Evolutionary conservation across 73 alveolate species (phyloP), one percentile per base, ranked within the genome.

Genomic region (Halteria grandinella): DNA sequence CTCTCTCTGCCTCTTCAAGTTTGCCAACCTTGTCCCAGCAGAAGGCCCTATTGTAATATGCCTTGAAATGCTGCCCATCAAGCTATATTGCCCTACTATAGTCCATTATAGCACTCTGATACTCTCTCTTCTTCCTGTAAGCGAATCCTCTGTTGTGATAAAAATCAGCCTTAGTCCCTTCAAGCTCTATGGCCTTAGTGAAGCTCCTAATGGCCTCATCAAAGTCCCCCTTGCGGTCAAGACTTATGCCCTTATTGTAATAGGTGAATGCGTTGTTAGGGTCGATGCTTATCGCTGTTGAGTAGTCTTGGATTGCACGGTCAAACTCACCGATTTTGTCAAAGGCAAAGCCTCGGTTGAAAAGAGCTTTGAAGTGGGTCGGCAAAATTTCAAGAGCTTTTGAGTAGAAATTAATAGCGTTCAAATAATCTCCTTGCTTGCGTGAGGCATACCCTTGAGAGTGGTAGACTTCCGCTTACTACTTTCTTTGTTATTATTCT

Each of bases 71-170:
- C 41, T 87, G 80, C 2, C 93, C 82, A 50, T 96, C 98, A 51
- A 96, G 45, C 45, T 90, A 77, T 25, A 96, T 86, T 24, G 97
- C 98, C 32, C 83, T 79, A 37, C 93, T 86, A 79, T 94, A 96
- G 72, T 96, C 99, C 34, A 86, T 50, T 23, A 96, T 92, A 0
- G 99, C 99, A 37, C 83, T 91, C 21, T 79, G 75, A 79, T 86
- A 90, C 34, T 89, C 89, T 58, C 95, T 93, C 82, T 90, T 85
- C 85, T 96, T 96, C 79, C 98, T 79, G 60, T 77, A 90, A 49
- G 99, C 98, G 83, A 93, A 96, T 27, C 99, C 99, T 55, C 98
- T 58, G 82, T 96, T 96, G 72, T 95, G 98, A 85, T 95, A 96
- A 79, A 96, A 96, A 75, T 96, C 99, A 17, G 97, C 98, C 83